Percentiles rank a stretch among this genome's conserved stretches.
Evolutionary conservation across 768 basidiomycete genomes (phyloP).

Genomic region (Kondoa subrosea): DNA sequence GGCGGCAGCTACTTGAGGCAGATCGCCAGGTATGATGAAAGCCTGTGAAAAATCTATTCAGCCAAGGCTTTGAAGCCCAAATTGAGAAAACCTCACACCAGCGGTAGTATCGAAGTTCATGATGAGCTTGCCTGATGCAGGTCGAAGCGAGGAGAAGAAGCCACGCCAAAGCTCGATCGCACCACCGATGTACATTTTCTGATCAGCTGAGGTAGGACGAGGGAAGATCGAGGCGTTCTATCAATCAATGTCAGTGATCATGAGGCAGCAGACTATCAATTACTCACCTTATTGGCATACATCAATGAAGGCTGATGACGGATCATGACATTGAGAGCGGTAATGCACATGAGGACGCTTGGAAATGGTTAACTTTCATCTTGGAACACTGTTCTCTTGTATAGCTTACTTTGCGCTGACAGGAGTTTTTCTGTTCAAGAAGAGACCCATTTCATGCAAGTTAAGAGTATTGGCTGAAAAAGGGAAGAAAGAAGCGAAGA

Average conservation of each 20-base stretch:
- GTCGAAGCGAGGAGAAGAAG: constrained; percentile 17
- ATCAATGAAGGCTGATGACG: constrained; percentile 7
- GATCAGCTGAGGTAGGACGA: constrained; percentile 9
- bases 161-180: constrained; percentile 20
- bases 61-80: background rate
- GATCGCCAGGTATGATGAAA: constrained; percentile 15
- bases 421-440: background rate
- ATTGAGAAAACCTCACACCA: constrained; percentile 12
- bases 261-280: background rate
- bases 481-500: background rate
- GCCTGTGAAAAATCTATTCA: background rate
- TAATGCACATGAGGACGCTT: constrained; percentile 17
- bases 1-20: constrained; percentile 13
- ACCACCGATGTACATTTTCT: constrained; percentile 10
- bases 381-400: background rate
- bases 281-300: background rate
- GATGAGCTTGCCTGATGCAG: constrained; percentile 3
- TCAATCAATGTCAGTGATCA: background rate
- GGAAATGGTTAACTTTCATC: background rate
- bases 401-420: constrained; percentile 8
- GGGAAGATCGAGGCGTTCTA: constrained; percentile 13
- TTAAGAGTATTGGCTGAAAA: constrained; percentile 9
- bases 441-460: constrained; percentile 11
- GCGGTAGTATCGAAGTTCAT: constrained; percentile 18
- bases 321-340: constrained; percentile 19